Evolutionary conservation across 345 rosid genomes (phyloP), one percentile per base, ranked within the genome.

Genomic region (Camelina hispida): DNA sequence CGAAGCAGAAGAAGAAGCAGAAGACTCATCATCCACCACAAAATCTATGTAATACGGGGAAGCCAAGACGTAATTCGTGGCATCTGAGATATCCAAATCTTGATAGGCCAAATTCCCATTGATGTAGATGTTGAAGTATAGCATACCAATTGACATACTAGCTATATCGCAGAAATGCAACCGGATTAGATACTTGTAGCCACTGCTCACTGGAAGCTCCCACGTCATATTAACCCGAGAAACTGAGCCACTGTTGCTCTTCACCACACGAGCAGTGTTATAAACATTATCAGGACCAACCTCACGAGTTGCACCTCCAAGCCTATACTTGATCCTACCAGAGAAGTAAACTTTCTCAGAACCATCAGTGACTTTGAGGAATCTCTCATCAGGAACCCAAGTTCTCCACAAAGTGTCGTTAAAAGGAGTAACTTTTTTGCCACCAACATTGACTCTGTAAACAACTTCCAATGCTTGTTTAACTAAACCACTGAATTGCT

Each of bases 151-250:
- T 2, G 95, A 81, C 65, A 82, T 69, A 70, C 96, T 93, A 53
- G 93, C 89, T 25, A 93, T 87, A 72, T 93, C 98, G 37, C 98
- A 93, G 81, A 93, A 90, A 83, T 93, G 96, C 78, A 90, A 16
- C 66, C 96, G 82, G 25, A 93, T 85, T 15, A 93, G 89, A 79
- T 90, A 85, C 71, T 78, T 81, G 23, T 86, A 84, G 42, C 84
- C 88, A 50, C 70, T 82, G 4, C 42, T 64, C 67, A 86, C 87
- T 0, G 85, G 95, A 77, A 90, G 88, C 65, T 76, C 89, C 94
- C 96, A 93, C 1, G 90, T 88, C 85, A 93, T 84, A 28, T 87
- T 86, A 65, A 69, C 77, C 37, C 61, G 66, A 67, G 89, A 82
- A 55, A 90, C 74, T 0, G 80, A 76, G 37, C 80, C 82, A 81